phyloP scores from a whole-genome alignment of 2,329 filamentous ascomycete genomes.

The Hymenoscyphus scutula region DNA sequence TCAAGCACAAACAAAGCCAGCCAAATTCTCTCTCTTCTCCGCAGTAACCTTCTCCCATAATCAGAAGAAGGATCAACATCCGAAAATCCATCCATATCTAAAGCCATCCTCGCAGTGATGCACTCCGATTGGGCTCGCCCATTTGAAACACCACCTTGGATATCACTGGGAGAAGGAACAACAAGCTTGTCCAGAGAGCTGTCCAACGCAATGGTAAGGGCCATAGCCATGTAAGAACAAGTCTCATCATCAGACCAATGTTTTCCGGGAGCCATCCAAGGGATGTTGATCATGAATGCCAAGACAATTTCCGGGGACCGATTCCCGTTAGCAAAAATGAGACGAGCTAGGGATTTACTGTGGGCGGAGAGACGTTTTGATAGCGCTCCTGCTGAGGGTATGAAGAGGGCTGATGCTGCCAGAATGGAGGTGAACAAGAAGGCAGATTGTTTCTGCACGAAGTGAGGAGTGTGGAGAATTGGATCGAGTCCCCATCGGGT shows the following conservation, averaged over 20 bases:
- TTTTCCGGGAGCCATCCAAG: slow-evolving; percentile 69
- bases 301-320: slow-evolving; percentile 72
- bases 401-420: slow-evolving; percentile 65
- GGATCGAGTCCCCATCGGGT: slow-evolving; percentile 74
- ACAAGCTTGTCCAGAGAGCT: slow-evolving; percentile 69
- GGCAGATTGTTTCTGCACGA: slow-evolving; percentile 64
- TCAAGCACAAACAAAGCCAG: slow-evolving; percentile 71
- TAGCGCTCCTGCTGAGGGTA: slow-evolving; percentile 60
- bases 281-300: slow-evolving; percentile 73
- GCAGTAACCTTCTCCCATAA: slow-evolving; percentile 58
- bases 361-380: slow-evolving; percentile 66
- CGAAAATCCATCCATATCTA: slow-evolving; percentile 66
- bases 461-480: slow-evolving; percentile 60
- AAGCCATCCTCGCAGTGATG: slow-evolving; percentile 63
- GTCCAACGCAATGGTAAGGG: slow-evolving; percentile 67
- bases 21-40: slow-evolving; percentile 67
- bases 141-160: slow-evolving; percentile 45
- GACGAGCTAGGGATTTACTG: slow-evolving; percentile 58
- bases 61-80: slow-evolving; percentile 60
- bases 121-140: slow-evolving; percentile 63
- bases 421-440: slow-evolving; percentile 72
- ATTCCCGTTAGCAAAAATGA: slow-evolving; percentile 59
- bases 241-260: slow-evolving; percentile 72
- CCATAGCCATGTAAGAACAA: slow-evolving; percentile 68
- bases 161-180: slow-evolving; percentile 48